A percentile compares a stretch with the other conserved stretches of the same genome.
Conservation (phyloP, 2,329 filamentous ascomycete species). For the Alternaria tenuissima region DNA sequence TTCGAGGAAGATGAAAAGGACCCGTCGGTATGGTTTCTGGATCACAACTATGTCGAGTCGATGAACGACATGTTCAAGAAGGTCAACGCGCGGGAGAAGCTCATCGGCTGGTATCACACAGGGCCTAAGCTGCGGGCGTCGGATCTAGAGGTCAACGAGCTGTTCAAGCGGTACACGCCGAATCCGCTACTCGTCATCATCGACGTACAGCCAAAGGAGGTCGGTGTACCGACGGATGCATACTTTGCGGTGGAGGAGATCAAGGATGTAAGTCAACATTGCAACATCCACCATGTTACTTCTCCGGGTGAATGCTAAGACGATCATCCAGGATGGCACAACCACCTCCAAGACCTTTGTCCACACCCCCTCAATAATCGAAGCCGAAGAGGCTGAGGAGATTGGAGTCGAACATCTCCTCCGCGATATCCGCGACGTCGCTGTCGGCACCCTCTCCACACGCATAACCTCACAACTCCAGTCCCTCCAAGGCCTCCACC, state of each 20-base stretch:
- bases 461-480: constrained; percentile 97
- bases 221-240: constrained; percentile 95
- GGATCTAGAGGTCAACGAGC: constrained; percentile 98
- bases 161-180: constrained; percentile 98
- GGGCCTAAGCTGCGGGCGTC: constrained; percentile 96
- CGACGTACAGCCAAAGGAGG: constrained; percentile 97
- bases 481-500: constrained; percentile 93
- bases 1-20: constrained; percentile 99
- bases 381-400: constrained; percentile 98
- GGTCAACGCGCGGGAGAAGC: constrained; percentile 97
- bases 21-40: constrained; percentile 97
- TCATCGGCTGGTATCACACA: constrained; percentile 99
- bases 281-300: no score
- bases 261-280: constrained; percentile 78
- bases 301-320: background rate
- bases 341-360: constrained; percentile 98
- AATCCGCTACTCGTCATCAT: constrained; percentile 97
- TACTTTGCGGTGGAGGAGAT: constrained; percentile 99
- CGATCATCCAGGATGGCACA: constrained; percentile 78
- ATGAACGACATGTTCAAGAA: constrained; percentile 99
- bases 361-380: constrained; percentile 97
- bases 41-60: constrained; percentile 98
- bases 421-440: constrained; percentile 96
- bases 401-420: constrained; percentile 98
- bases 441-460: constrained; percentile 94